Percentiles rank a stretch among this genome's conserved stretches.
Evolutionary conservation across 352 stramenopile species (phyloP).

Genomic region (Phytophthora megakarya): DNA sequence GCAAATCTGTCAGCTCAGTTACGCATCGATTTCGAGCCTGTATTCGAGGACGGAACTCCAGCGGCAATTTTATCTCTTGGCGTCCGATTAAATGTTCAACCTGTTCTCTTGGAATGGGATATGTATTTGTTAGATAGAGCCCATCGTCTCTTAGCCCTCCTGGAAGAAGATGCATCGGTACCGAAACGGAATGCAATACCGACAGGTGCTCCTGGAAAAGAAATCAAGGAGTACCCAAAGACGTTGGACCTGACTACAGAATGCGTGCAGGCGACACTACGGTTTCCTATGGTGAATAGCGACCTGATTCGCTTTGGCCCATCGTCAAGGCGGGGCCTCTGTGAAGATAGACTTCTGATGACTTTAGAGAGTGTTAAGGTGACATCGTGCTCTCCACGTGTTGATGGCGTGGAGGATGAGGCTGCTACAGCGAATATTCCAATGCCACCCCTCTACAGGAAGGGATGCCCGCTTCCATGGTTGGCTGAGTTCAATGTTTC

Average conservation of each 20-base stretch:
- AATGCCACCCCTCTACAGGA: slow-evolving; percentile 29
- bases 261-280: slow-evolving; percentile 69
- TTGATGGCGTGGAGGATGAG: slow-evolving; percentile 12
- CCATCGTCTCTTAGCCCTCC: slow-evolving; percentile 69
- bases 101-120: slow-evolving; percentile 84
- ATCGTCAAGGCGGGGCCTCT: slow-evolving; percentile 79
- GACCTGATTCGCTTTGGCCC: slow-evolving; percentile 82
- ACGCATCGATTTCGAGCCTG: slow-evolving; percentile 60
- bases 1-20: slow-evolving; percentile 71
- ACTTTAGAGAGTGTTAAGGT: slow-evolving; percentile 70
- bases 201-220: neutral
- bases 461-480: slow-evolving; percentile 50
- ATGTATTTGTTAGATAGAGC: slow-evolving; percentile 86
- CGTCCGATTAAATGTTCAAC: slow-evolving; percentile 74
- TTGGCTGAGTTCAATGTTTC: slow-evolving; percentile 65
- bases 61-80: slow-evolving; percentile 47
- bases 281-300: slow-evolving; percentile 86
- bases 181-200: slow-evolving; percentile 24
- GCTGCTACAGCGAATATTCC: slow-evolving; percentile 10
- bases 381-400: slow-evolving; percentile 27
- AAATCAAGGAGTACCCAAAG: slow-evolving; percentile 45
- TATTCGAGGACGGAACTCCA: slow-evolving; percentile 23
- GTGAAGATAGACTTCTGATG: slow-evolving; percentile 81
- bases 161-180: slow-evolving; percentile 54
- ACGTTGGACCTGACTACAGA: slow-evolving; percentile 75